Evolutionary conservation across 2,329 filamentous ascomycete species (phyloP), one percentile per base, ranked within the genome.

Genomic region (Xylariales sp.): DNA sequence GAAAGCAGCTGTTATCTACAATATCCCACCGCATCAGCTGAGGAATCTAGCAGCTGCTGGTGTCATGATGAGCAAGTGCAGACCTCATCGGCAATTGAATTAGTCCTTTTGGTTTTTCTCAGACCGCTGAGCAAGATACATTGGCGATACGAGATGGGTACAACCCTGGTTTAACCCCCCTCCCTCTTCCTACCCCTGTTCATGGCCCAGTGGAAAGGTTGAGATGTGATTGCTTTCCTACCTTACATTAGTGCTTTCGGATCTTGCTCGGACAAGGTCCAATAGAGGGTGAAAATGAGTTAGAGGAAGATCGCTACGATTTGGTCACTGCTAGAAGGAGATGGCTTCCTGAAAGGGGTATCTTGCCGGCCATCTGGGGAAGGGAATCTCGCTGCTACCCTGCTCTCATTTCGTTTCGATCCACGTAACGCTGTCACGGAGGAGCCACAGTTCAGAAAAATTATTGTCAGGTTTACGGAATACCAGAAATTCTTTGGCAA

Each of bases 221-320:
- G 29, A 33, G 37, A 39, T 33, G 37, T 39, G 37, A 39, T 33
- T 33, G 37, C 32, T 39, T 39, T 29, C n/a, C n/a, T n/a, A n/a
- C n/a, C n/a, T n/a, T n/a, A n/a, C 30, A n/a, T 17, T 29, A 11
- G 23, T 25, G 16, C n/a, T 17, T 21, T 30, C 23, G 29, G 20
- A 27, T 28, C 37, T 24, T 30, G 37, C 21, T 39, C 29, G 37
- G 20, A 23, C 29, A 23, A 33, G 37, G 37, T 33, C 37, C 37
- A 39, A 27, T 33, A 11, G 33, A 23, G n/a, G n/a, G 29, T 28
- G 20, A 23, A 13, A 17, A 25, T 32, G 30, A 6, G 14, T 21
- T 23, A 29, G 37, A 33, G 16, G 29, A 39, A 18, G 37, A 39
- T 39, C 37, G 30, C 30, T 39, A 39, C 37, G 19, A 27, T 20